Conservation (phyloP, 2,329 filamentous ascomycete species). For the Ophiostoma ips region DNA sequence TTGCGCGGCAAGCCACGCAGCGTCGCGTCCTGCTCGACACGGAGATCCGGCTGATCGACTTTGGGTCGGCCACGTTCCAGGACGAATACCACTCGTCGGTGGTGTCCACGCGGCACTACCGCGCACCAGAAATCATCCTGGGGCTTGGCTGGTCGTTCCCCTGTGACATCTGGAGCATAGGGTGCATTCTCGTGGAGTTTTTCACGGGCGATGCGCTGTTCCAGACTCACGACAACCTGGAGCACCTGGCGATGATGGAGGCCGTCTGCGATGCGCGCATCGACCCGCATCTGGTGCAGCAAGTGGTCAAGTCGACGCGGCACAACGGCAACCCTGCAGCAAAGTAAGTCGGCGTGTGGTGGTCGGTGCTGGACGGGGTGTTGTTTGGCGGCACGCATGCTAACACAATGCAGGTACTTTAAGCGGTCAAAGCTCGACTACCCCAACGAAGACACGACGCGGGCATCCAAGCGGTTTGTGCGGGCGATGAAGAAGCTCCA, state of each 20-base stretch:
- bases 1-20: constrained; percentile 47
- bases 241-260: constrained; percentile 66
- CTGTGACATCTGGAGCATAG: constrained; percentile 63
- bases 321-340: constrained; percentile 41
- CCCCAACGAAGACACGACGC: constrained; percentile 46
- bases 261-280: constrained; percentile 47
- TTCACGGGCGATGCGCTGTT: constrained; percentile 59
- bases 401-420: constrained; percentile 39
- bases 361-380: neutral
- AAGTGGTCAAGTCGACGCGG: constrained; percentile 42
- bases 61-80: constrained; percentile 58
- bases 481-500: constrained; percentile 57
- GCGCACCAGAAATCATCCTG: constrained; percentile 57
- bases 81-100: constrained; percentile 62
- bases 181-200: constrained; percentile 58
- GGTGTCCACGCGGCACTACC: constrained; percentile 55
- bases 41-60: constrained; percentile 57
- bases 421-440: constrained; percentile 53
- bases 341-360: constrained; percentile 33
- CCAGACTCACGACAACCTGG: constrained; percentile 59
- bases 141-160: constrained; percentile 58
- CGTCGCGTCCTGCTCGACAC: constrained; percentile 52
- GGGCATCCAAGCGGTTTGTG: constrained; percentile 52
- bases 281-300: constrained; percentile 42
- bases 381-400: no score